Conservation (phyloP, 768 basidiomycete species). For the Pulveroboletus frians region DNA sequence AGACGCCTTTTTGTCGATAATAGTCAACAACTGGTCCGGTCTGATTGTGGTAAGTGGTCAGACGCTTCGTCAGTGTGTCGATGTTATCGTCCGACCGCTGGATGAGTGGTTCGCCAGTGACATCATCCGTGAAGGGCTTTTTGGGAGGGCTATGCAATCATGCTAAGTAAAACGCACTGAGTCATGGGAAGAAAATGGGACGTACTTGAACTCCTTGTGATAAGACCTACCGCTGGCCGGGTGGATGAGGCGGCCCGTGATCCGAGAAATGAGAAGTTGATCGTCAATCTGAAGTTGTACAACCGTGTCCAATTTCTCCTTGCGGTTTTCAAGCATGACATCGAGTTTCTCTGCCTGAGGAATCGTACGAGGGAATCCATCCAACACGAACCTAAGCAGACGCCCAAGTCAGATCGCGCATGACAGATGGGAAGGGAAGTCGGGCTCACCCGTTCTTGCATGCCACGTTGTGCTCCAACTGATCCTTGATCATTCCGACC, state of each 20-base stretch:
- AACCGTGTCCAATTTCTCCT: constrained; percentile 89
- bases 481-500: constrained; percentile 95
- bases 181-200: constrained; percentile 10
- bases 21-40: constrained; percentile 96
- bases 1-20: constrained; percentile 88
- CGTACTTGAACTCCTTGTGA: constrained; percentile 92
- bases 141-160: constrained; percentile 77
- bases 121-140: constrained; percentile 90
- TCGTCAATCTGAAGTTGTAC: constrained; percentile 91
- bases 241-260: constrained; percentile 94
- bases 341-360: constrained; percentile 96
- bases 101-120: constrained; percentile 92
- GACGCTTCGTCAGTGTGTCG: constrained; percentile 86
- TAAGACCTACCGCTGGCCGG: constrained; percentile 85
- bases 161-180: constrained; percentile 9
- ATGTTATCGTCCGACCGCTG: constrained; percentile 98
- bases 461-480: constrained; percentile 85
- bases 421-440: neutral
- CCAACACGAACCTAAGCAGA: constrained; percentile 80
- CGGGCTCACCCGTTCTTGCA: constrained; percentile 91
- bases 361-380: constrained; percentile 98
- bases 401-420: neutral
- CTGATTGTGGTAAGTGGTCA: constrained; percentile 85
- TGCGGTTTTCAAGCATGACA: constrained; percentile 73
- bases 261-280: constrained; percentile 92